These are phyloP conservation scores for Quercus wislizeni DNA, from an alignment of 306 rosid species.

Conservation along the genomic window DNA sequence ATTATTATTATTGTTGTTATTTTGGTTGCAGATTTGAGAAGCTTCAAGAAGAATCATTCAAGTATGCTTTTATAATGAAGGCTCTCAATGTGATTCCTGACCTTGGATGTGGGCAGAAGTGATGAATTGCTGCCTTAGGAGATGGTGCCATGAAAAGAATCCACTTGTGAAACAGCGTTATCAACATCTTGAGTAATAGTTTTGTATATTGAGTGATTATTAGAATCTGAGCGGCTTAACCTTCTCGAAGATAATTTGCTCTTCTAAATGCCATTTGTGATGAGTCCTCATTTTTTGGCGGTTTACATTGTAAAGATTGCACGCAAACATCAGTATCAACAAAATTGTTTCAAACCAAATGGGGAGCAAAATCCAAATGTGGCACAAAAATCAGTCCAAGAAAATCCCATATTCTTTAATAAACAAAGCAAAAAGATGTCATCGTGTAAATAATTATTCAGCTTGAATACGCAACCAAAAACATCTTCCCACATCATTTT, in stretches of 20 bases:
- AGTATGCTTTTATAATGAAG: slow-evolving; percentile 56
- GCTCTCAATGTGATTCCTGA: slow-evolving; percentile 47
- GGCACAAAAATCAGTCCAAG: slow-evolving; percentile 22
- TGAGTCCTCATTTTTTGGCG: too few relatives aligned
- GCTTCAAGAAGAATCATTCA: slow-evolving; percentile 85
- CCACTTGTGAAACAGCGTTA: neutral
- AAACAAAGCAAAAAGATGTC: neutral
- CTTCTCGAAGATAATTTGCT: too few relatives aligned
- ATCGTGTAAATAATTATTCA: slow-evolving; percentile 7
- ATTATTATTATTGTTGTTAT: neutral
- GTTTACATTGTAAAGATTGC: too few relatives aligned
- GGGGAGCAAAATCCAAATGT: slow-evolving; percentile 5
- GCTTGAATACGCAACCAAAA: neutral
- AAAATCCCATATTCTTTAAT: neutral
- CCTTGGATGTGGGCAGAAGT: neutral
- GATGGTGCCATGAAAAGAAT: neutral
- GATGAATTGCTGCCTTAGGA: neutral
- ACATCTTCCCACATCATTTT: neutral
- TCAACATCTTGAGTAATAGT: neutral
- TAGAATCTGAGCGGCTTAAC: too few relatives aligned
- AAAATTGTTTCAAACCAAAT: neutral
- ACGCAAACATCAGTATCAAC: neutral
- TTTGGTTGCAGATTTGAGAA: slow-evolving; percentile 69
- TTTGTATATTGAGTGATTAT: too few relatives aligned
- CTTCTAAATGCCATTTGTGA: too few relatives aligned